These are phyloP conservation scores for Phytophthora rubi DNA, from an alignment of 352 stramenopile species.

Conservation along the genomic window DNA sequence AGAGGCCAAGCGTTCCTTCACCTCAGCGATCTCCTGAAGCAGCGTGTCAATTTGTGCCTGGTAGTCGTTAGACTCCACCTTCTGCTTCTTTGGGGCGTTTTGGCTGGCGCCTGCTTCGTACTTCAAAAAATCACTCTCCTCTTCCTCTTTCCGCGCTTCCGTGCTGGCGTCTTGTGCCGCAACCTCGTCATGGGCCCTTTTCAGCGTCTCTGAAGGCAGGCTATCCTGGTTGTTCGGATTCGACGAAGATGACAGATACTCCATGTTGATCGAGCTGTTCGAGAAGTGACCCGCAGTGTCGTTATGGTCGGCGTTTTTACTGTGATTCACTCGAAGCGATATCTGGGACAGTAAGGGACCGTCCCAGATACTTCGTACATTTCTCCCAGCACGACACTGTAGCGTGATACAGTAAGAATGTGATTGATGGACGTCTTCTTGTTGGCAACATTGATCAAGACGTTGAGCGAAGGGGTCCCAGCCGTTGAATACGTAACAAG, in stretches of 20 bases:
- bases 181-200: conserved; percentile 19
- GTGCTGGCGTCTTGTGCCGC: not conserved
- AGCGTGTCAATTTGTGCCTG: conserved; percentile 40
- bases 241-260: conserved; percentile 15
- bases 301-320: not conserved
- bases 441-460: not conserved
- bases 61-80: conserved; percentile 46
- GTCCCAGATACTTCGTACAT: no score
- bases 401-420: no score
- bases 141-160: not conserved
- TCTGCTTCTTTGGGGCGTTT: conserved; percentile 56
- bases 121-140: conserved; percentile 15
- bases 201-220: conserved; percentile 15
- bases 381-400: no score
- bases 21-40: conserved; percentile 41
- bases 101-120: conserved; percentile 14
- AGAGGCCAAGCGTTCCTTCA: conserved; percentile 32
- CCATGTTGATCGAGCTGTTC: conserved; percentile 16
- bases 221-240: conserved; percentile 27
- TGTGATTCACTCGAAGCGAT: not conserved
- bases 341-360: not conserved
- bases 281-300: not conserved
- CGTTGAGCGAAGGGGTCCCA: not conserved
- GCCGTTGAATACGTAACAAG: no score
- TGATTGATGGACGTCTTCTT: not conserved